Conservation (phyloP, 768 basidiomycete species). For the Boletellus ananas region DNA sequence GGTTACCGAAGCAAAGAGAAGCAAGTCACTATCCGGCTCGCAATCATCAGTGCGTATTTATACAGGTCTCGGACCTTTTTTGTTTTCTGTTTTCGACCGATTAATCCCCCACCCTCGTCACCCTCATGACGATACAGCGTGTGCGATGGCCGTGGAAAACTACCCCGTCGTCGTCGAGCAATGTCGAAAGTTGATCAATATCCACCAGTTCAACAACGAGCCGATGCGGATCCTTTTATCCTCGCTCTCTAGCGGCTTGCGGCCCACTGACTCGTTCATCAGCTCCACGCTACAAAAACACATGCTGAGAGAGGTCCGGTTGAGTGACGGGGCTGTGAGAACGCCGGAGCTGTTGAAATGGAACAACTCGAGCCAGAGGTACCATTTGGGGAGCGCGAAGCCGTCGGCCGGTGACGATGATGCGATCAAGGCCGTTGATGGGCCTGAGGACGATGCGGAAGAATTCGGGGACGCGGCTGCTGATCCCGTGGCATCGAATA, state of each 20-base stretch:
- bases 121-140: slow-evolving; percentile 52
- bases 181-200: slow-evolving; percentile 67
- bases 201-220: slow-evolving; percentile 84
- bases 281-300: slow-evolving; percentile 80
- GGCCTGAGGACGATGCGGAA: slow-evolving; percentile 35
- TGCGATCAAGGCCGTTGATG: slow-evolving; percentile 12
- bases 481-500: slow-evolving; percentile 6
- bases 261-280: slow-evolving; percentile 72
- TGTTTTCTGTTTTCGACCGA: too few relatives aligned
- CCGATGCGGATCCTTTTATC: slow-evolving; percentile 75
- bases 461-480: slow-evolving; percentile 20
- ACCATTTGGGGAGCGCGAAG: slow-evolving; percentile 38
- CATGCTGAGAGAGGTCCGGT: slow-evolving; percentile 72
- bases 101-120: not conserved
- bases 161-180: slow-evolving; percentile 66
- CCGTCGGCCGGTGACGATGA: slow-evolving; percentile 17
- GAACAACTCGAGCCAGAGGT: slow-evolving; percentile 58
- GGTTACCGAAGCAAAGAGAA: slow-evolving; percentile 59
- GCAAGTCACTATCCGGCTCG: slow-evolving; percentile 71
- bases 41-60: slow-evolving; percentile 67
- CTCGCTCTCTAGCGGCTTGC: slow-evolving; percentile 65
- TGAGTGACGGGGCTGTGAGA: slow-evolving; percentile 62
- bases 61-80: too few relatives aligned
- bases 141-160: slow-evolving; percentile 57
- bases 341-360: slow-evolving; percentile 59